Evolutionary conservation across 139 green algal species (phyloP), one percentile per base, ranked within the genome.

Genomic region (Closterium sp.): DNA sequence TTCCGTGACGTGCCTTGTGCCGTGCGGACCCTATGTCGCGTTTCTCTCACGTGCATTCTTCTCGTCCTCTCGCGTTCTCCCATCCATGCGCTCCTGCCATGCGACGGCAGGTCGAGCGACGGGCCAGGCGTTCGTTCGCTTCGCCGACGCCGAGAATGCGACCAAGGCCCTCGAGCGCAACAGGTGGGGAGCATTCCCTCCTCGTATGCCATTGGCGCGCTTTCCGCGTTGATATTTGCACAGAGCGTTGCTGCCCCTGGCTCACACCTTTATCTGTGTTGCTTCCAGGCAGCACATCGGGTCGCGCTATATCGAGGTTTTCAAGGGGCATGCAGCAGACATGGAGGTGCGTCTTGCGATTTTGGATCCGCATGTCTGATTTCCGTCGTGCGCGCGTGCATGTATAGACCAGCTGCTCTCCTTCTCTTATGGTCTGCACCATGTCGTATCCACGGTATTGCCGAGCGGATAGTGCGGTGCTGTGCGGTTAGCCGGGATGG

Each of bases 241-340:
- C 38, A 50, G 38, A 50, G 38, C 13, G 38, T 50, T 50, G 38
- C 38, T 50, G 38, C 38, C 38, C 38, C 38, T 50, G 38, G 1
- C 38, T 50, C 38, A 50, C 38, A 50, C 38, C 38, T 50, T 17
- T 50, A 50, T 50, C 7, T 9, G 38, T 50, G 38, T 50, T 50
- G 38, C 38, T 27, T 95, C 97, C 90, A 95, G 96, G 24, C 91
- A 97, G 45, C 91, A 97, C 85, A 95, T 98, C 79, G 96, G 96
- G 7, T 93, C 94, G 79, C 93, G 97, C 85, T 98, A 98, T 91
- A 98, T 98, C 34, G 97, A 98, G 97, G 70, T 93, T 9, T 92
- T 90, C 29, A 87, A 31, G n/a, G 73, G 62, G 11, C 31, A 87
- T n/a, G 5, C 73, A 50, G 38, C 34, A 24, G 94, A 95, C 10